Evolutionary conservation across 1,284 basidiomycete species (phyloP), one percentile per base, ranked within the genome.

Genomic region (Ceratobasidium sp.): DNA sequence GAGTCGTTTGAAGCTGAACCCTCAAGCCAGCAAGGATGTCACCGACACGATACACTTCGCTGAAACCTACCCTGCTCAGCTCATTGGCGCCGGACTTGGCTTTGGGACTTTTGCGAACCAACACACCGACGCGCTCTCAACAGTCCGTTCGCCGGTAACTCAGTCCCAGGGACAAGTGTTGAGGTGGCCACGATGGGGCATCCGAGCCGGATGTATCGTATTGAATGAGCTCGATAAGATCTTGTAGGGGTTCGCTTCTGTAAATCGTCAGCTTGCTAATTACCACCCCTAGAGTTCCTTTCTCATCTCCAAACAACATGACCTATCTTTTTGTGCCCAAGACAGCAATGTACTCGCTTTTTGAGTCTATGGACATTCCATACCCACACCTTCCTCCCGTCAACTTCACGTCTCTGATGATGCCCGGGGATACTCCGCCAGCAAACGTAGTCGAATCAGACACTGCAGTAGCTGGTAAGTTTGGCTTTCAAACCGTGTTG

Each of bases 291-390:
- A 64, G 63, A 3, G 42, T 58, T 17, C 69, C 69, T 13, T n/a
- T 61, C 26, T 73, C 69, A 15, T 23, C 37, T 7, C n/a, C 20
- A 6, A 61, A 61, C 7, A 73, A 73, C 23, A 73, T 73, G 56
- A 73, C 69, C 2, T 73, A 73, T 28, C 37, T 73, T 4, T 73
- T 60, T 17, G 69, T 73, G n/a, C 69, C 69, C 58, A 73, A 73
- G 28, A 61, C 69, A 17, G 56, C 69, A 6, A 39, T 73, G 26
- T 73, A 73, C 26, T 73, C 69, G 8, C 28, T 73, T 20, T 73
- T 73, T 56, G 23, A 15, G 3, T 45, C 39, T 15, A 73, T 73
- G 69, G 69, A 73, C 37, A 73, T 73, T 26, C 26, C 42, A 17
- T 61, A 60, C 13, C 69, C 69, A 2, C 7, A 10, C 23, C 28